Conservation (phyloP, 768 basidiomycete genomes). For the Russula sp. region DNA sequence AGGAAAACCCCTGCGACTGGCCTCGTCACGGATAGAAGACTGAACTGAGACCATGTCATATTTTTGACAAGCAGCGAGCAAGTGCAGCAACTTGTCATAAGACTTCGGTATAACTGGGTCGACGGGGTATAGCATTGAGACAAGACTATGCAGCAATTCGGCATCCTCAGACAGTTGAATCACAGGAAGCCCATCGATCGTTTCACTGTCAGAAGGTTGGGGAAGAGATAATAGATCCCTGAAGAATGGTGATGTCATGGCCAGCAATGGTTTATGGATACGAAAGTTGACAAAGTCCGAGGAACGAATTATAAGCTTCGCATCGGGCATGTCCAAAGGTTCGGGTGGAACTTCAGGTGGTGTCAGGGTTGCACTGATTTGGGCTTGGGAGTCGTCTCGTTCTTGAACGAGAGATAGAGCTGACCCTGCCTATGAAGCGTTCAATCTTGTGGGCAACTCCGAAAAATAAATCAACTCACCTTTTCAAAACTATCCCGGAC, state of each 20-base stretch:
- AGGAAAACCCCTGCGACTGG: neutral
- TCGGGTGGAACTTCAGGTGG: neutral
- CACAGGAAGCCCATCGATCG: neutral
- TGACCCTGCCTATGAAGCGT: neutral
- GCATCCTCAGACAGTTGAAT: constrained; percentile 3
- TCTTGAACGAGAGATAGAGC: neutral
- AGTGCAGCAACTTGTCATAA: neutral
- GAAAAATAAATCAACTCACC: neutral
- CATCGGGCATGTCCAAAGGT: neutral
- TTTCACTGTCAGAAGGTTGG: neutral
- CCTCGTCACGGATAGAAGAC: neutral
- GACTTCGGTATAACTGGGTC: neutral
- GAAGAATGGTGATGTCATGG: constrained; percentile 11
- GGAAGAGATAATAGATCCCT: neutral
- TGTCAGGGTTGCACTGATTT: neutral
- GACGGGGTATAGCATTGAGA: constrained; percentile 5
- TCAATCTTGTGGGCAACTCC: neutral
- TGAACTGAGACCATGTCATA: constrained; percentile 21
- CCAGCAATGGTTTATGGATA: constrained; percentile 6
- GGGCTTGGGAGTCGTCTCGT: neutral
- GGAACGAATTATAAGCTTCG: neutral
- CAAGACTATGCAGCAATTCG: neutral
- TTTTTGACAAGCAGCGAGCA: constrained; percentile 21
- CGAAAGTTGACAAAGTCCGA: neutral
- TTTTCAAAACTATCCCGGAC: neutral